Evolutionary conservation across 768 basidiomycete genomes (phyloP), one percentile per base, ranked within the genome.

Genomic region (Hygrophorus pudorinus): DNA sequence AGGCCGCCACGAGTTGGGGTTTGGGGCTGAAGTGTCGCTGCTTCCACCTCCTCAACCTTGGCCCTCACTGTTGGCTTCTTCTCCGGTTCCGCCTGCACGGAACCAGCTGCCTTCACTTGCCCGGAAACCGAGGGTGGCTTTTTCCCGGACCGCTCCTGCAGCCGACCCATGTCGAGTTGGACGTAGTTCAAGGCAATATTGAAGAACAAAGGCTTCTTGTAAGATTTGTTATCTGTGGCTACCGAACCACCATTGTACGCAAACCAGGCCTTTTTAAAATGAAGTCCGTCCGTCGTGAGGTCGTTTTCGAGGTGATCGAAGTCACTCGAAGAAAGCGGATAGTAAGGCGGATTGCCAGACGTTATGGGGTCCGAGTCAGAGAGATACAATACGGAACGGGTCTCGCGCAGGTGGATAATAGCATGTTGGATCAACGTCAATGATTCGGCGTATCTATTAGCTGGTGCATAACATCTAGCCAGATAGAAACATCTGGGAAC

Each of bases 161-260:
- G 61, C 41, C 75, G 65, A 36, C 87, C 84, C 79, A 92, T 82
- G 54, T 92, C 86, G 47, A 91, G 62, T 50, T 85, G 78, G 44
- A 89, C 81, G 56, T 94, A 96, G 62, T 94, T 96, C 54, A 92
- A 78, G 13, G 90, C 92, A 48, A 90, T 85, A 58, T 96, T 88
- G 63, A 93, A 96, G 68, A 97, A 96, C 32, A 90, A 55, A 12
- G 89, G 88, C 57, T 94, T 94, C 66, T 82, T 80, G 56, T 80
- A 67, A 31, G 68, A 60, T 53, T 72, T 69, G 39, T 67, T 56
- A 38, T 73, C 68, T 0, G 59, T 57, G 10, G 66, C 59, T 28
- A 65, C 53, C 5, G 69, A 64, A 2, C 87, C 87, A 2, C 87
- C 86, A 53, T 87, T 87, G 57, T 72, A 73, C 1, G 77, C 70